Percentiles rank a stretch among this genome's conserved stretches.
These are phyloP conservation scores for Graphiopsis chlorocephala DNA, from an alignment of 2,329 filamentous ascomycete species.

Conservation along the genomic window DNA sequence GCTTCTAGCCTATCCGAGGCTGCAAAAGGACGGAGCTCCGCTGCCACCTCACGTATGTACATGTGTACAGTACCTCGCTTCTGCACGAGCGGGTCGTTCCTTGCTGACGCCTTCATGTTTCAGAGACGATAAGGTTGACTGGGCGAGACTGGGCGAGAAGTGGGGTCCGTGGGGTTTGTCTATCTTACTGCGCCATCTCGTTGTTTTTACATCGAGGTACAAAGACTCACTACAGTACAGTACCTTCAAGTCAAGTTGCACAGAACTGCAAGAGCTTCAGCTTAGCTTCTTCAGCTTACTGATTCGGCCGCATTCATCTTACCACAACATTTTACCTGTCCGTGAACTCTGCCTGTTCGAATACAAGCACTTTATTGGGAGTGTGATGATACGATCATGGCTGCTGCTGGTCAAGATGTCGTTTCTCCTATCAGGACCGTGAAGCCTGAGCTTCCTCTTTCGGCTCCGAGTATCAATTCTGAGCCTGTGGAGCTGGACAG, in stretches of 20 bases:
- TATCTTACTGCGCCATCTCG: neutral
- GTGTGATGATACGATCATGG: neutral
- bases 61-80: neutral
- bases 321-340: neutral
- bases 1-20: neutral
- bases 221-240: no score
- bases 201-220: neutral
- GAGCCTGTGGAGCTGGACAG: constrained; percentile 46
- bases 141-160: neutral
- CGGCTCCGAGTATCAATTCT: constrained; percentile 42
- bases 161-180: neutral
- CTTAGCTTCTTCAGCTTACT: neutral
- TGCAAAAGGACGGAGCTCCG: constrained; percentile 6
- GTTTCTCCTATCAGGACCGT: constrained; percentile 29
- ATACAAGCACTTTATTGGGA: neutral
- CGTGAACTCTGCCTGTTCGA: neutral
- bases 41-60: neutral
- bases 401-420: neutral
- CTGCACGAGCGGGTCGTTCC: neutral
- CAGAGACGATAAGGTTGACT: neutral
- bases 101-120: neutral
- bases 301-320: neutral
- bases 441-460: constrained; percentile 38
- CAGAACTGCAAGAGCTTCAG: neutral
- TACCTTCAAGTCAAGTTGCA: neutral